Evolutionary conservation across 2,329 filamentous ascomycete genomes (phyloP), one percentile per base, ranked within the genome.

Genomic region (Drechmeria coniospora): DNA sequence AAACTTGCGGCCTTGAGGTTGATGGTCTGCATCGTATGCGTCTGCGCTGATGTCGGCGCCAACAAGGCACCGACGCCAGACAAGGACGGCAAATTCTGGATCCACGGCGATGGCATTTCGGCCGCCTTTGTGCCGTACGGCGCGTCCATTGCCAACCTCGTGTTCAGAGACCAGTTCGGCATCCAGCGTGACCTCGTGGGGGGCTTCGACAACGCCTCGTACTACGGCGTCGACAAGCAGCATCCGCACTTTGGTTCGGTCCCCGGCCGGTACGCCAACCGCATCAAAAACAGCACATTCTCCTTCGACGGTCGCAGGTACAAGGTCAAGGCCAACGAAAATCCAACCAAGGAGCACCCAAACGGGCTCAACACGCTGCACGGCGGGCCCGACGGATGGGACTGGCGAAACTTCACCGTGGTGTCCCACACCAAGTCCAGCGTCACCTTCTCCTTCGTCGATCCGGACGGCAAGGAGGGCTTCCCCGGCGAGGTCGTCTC

Each of bases 401-500:
- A 84, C 47, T 81, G 65, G 55, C 65, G 77, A 37, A 81, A 84
- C 54, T 87, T 79, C 51, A 80, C 74, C 16, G 72, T 86, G 14
- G 68, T 74, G n/a, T 58, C 75, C 3, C 65, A 82, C 52, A 74
- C 69, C 8, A 51, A 59, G 25, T 60, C 61, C 46, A 77, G 68
- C 46, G 79, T 87, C 49, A 83, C 78, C 23, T 87, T 86, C 50
- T 72, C 68, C 32, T 63, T 87, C 25, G 65, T 75, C 29, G 80
- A 87, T 44, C 62, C 68, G 1, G 78, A 78, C 47, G 78, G 77
- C 39, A 66, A 77, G 45, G 63, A 80, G 49, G 80, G 80, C 21
- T 86, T 87, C 53, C 80, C 80, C 0, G 80, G 80, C 30, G 73
- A 81, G 48, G 79, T 87, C 5, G 54, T 79, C 27, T 74, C 74